Percentiles rank a stretch among this genome's conserved stretches.
phyloP scores from a whole-genome alignment of 1,284 basidiomycete species.

The Gymnopus androsaceus region DNA sequence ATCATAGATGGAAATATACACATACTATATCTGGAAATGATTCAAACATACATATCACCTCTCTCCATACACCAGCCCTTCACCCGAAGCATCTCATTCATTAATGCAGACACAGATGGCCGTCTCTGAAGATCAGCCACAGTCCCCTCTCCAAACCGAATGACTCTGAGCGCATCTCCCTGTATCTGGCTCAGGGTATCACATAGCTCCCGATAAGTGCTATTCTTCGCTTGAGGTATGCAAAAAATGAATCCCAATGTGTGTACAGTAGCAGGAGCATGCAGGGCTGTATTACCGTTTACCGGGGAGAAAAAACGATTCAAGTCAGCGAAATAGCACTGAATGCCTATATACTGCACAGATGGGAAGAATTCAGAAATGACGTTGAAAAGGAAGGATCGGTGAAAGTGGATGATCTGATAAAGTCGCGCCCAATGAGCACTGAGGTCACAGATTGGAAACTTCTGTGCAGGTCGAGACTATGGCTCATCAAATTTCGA shows the following conservation, averaged over 20 bases:
- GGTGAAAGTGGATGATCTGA: not conserved
- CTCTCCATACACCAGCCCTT: not conserved
- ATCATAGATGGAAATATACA: too few species aligned
- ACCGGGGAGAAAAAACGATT: too few species aligned
- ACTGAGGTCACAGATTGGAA: not conserved
- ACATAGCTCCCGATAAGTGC: not conserved
- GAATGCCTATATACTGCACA: not conserved
- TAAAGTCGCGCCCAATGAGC: not conserved
- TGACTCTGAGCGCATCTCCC: not conserved
- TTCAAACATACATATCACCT: not conserved
- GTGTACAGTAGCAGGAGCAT: not conserved
- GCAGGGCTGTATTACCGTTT: not conserved
- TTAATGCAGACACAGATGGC: not conserved
- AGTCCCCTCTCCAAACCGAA: not conserved
- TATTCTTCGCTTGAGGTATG: not conserved
- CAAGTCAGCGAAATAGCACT: not conserved
- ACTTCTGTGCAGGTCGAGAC: not conserved
- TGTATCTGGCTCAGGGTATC: not conserved
- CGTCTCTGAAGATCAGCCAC: not conserved
- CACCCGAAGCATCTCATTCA: not conserved
- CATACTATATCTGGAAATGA: too few species aligned
- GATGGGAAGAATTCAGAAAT: not conserved
- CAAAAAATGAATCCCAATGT: not conserved
- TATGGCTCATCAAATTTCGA: too few species aligned
- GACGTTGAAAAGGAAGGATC: not conserved